Base-by-base conservation (phyloP, 2,329 filamentous ascomycete species). In the Neocucurbitaria cava region DNA sequence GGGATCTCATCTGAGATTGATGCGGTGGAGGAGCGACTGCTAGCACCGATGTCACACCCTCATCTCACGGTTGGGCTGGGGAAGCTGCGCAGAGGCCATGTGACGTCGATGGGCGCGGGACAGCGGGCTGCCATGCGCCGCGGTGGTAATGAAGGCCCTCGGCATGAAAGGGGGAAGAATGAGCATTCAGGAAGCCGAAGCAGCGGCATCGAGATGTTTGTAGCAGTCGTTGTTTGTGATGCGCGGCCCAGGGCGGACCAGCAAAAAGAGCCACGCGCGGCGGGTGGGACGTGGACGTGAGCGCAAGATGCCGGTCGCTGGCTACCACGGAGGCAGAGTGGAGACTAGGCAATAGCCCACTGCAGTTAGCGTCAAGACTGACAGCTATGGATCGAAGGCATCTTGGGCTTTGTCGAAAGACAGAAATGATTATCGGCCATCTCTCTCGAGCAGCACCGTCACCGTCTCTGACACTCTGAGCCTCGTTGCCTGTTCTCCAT, bases 341-440 rank as follows among this genome's bases (percentile, higher is more conserved):
- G 49, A 42, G 40, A 24, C 28, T 46, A 46, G 46, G 40, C 40
- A 20, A 11, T 30, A n/a, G 45, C 51, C 45, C 41, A 46, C 35
- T 47, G 38, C 43, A 26, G 42, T 26, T 55, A 51, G 52, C 47
- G 28, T 33, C 39, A n/a, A 36, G 26, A 45, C 44, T 56, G 53
- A 56, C 53, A 56, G 53, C 21, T 41, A 39, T 52, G 47, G 41
- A 39, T 52, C 43, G 41, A 52, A 23, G 42, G 53, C 48, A 30
- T 24, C 38, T 39, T 44, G 31, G 44, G 21, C 28, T 36, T 51
- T 49, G 44, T 31, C 18, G 28, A 18, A 21, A 43, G 31, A 28
- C 18, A 39, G 49, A 49, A 41, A 39, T 21, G 18, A n/a, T 11
- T 39, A 17, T 20, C 42, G 53, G 40, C 45, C 45, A 56, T 56